Percentiles rank a stretch among this genome's conserved stretches.
These are phyloP conservation scores for Syncephalastrum racemosum DNA, from an alignment of 371 early-diverging fungal species.

Conservation along the genomic window DNA sequence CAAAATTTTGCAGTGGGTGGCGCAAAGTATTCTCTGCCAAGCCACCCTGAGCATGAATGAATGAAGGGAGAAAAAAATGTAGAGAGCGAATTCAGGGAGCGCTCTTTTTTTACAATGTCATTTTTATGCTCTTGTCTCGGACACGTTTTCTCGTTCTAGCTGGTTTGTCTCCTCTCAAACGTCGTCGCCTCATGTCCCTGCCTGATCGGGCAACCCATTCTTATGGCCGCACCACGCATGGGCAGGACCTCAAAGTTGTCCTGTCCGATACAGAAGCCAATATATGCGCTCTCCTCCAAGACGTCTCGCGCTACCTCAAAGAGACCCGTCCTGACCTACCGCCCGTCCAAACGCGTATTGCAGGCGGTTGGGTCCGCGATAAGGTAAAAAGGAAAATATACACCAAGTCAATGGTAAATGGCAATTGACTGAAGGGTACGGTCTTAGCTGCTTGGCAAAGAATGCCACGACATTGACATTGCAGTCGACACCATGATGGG, in stretches of 20 bases:
- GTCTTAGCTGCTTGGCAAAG: conserved; percentile 86
- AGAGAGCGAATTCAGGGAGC: too few relatives aligned
- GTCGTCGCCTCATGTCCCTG: too few relatives aligned
- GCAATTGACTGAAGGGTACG: too few relatives aligned
- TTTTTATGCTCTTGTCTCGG: too few relatives aligned
- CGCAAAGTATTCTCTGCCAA: too few relatives aligned
- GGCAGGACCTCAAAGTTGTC: conserved; percentile 36
- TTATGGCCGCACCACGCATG: conserved; percentile 43
- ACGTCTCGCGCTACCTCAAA: conserved; percentile 58
- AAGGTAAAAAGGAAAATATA: conserved; percentile 70
- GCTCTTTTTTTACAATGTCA: too few relatives aligned
- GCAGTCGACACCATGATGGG: conserved; percentile 97
- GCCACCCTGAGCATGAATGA: too few relatives aligned
- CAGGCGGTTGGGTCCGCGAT: conserved; percentile 99
- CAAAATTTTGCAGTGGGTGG: conserved; percentile 7
- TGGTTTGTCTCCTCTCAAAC: too few relatives aligned
- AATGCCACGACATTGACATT: conserved; percentile 95
- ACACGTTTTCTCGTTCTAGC: too few relatives aligned
- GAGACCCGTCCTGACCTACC: conserved; percentile 49
- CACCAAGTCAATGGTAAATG: too few relatives aligned
- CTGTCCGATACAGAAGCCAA: conserved; percentile 57
- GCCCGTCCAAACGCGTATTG: conserved; percentile 80
- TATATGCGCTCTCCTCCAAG: conserved; percentile 63
- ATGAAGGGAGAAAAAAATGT: too few relatives aligned
- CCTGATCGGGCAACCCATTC: too few relatives aligned